A percentile compares a stretch with the other conserved stretches of the same genome.
Evolutionary conservation across 495 filamentous ascomycete genomes (phyloP).

Genomic region (Podospora bellae-mahoneyi): DNA sequence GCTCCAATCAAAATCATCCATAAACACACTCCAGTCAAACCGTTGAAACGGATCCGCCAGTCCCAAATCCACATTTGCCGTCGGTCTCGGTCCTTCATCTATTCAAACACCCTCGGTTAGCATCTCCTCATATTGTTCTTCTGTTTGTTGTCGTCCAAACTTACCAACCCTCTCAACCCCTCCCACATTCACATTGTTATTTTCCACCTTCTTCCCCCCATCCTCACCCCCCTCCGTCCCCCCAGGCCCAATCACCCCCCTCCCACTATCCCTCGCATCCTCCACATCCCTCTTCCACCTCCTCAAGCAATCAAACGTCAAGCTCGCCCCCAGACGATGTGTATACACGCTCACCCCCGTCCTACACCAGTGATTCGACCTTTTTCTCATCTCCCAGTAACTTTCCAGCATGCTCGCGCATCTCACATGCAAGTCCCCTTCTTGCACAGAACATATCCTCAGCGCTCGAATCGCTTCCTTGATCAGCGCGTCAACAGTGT

Average conservation of each 20-base stretch:
- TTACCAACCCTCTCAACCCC: background rate
- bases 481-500: conserved; percentile 23
- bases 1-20: conserved; percentile 48
- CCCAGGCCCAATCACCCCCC: conserved; percentile 1
- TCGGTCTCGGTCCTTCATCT: conserved; percentile 18
- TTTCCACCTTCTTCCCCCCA: background rate
- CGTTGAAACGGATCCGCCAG: conserved; percentile 33
- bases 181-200: background rate
- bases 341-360: conserved; percentile 30
- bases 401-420: conserved; percentile 36
- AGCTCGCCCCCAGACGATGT: conserved; percentile 37
- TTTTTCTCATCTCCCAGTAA: conserved; percentile 30
- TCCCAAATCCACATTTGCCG: conserved; percentile 24
- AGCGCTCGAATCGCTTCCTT: conserved; percentile 24
- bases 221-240: background rate
- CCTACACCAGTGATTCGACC: conserved; percentile 3
- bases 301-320: conserved; percentile 41
- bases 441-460: conserved; percentile 27
- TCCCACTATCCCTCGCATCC: conserved; percentile 22
- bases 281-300: conserved; percentile 40
- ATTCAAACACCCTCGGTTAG: background rate
- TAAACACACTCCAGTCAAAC: conserved; percentile 45
- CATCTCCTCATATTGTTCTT: background rate
- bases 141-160: background rate
- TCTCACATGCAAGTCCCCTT: conserved; percentile 36